Percentiles rank a stretch among this genome's conserved stretches.
Conservation (phyloP, 2,329 filamentous ascomycete species). For the Neospermospora avenae region DNA sequence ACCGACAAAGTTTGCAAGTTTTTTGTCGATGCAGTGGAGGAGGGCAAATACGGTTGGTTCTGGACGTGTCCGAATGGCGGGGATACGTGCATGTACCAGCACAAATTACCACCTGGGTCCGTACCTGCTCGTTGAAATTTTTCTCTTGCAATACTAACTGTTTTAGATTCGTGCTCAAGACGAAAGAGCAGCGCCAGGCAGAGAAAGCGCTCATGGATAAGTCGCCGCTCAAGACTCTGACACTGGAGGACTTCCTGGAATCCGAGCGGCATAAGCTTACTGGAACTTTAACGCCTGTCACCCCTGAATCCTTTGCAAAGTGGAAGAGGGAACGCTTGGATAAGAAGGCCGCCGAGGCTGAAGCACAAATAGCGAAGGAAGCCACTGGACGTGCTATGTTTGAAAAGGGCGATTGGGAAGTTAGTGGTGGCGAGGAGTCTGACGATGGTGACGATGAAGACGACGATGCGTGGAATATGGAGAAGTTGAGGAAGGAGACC, state of each 20-base stretch:
- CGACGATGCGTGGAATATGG: conserved; percentile 69
- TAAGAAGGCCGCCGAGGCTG: conserved; percentile 94
- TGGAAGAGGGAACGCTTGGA: conserved; percentile 94
- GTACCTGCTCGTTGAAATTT: conserved; percentile 38
- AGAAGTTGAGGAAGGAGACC: conserved; percentile 80
- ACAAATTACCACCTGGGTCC: conserved; percentile 90
- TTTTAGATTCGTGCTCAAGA: conserved; percentile 87
- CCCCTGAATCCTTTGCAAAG: conserved; percentile 85
- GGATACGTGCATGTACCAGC: conserved; percentile 98
- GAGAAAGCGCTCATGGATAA: conserved; percentile 97
- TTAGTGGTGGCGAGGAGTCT: conserved; percentile 54
- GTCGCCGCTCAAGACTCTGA: conserved; percentile 88
- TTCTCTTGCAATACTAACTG: conserved; percentile 27
- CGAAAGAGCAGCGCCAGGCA: conserved; percentile 90
- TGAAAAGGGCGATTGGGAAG: conserved; percentile 90
- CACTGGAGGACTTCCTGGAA: conserved; percentile 95
- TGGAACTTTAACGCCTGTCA: conserved; percentile 89
- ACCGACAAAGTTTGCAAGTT: conserved; percentile 99
- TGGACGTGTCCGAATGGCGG: conserved; percentile 96
- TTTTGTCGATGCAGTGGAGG: conserved; percentile 96
- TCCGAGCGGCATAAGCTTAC: conserved; percentile 94
- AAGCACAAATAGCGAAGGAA: conserved; percentile 88
- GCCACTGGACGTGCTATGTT: conserved; percentile 93
- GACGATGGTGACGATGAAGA: conserved; percentile 45
- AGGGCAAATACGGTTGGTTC: conserved; percentile 99